Evolutionary conservation across 164 flowering plant species (phyloP).

Genomic region (Amborella trichopoda): DNA sequence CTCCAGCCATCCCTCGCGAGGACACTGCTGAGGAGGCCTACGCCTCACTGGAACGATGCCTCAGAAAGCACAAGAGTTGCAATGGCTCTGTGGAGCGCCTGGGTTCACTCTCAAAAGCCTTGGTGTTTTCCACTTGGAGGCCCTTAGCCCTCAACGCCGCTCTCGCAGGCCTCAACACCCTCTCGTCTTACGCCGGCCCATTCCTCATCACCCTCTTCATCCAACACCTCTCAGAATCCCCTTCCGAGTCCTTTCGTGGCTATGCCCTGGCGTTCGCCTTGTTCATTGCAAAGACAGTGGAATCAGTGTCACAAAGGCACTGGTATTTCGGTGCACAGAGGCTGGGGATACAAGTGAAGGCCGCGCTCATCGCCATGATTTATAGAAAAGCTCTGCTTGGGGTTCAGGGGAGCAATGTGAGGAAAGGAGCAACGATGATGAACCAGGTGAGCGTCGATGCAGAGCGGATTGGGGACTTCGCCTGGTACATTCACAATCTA

Average conservation of each 20-base stretch:
- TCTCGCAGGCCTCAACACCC: constrained; percentile 75
- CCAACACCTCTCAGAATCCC: constrained; percentile 32
- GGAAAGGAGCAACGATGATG: too few relatives aligned
- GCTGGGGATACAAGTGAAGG: constrained; percentile 50
- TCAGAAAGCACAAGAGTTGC: constrained; percentile 27
- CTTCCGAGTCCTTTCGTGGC: constrained; percentile 30
- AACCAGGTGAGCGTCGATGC: constrained; percentile 69
- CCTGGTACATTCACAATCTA: constrained; percentile 52
- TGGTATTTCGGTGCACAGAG: constrained; percentile 82
- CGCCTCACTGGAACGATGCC: constrained; percentile 31
- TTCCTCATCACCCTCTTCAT: constrained; percentile 58
- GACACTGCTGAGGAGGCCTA: constrained; percentile 49
- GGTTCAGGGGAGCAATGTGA: too few relatives aligned
- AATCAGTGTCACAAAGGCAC: constrained; percentile 66
- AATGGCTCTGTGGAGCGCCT: constrained; percentile 27
- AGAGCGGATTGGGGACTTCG: constrained; percentile 72
- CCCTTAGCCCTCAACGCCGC: constrained; percentile 51
- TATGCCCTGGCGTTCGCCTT: constrained; percentile 46
- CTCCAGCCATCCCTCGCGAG: constrained; percentile 51
- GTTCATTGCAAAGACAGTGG: constrained; percentile 61
- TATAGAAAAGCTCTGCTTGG: constrained; percentile 49
- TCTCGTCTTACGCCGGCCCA: constrained; percentile 78
- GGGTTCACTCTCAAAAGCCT: constrained; percentile 24
- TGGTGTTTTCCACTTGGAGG: constrained; percentile 30
- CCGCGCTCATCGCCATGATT: constrained; percentile 45